phyloP scores from a whole-genome alignment of 23 red algal genomes.

The Chondrus crispus region DNA sequence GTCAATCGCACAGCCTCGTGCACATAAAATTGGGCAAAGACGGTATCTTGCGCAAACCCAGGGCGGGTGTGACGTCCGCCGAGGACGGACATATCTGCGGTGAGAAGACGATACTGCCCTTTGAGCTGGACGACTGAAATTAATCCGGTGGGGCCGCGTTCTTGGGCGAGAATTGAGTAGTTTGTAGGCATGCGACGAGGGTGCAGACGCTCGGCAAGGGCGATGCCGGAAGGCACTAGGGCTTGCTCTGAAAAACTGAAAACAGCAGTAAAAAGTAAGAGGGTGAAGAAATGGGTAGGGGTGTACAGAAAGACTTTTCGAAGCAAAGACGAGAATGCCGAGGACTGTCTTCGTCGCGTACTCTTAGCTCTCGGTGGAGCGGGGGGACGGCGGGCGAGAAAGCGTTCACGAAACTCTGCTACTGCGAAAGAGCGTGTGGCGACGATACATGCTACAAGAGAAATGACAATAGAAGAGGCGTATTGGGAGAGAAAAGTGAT shows the following conservation, averaged over 20 bases:
- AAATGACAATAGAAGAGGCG: background rate
- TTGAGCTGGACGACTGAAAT: constrained; percentile 40
- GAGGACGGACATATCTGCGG: constrained; percentile 47
- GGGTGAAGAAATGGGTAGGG: background rate
- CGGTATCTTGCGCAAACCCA: constrained; percentile 11
- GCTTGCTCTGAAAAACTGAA: background rate
- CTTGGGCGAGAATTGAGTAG: constrained; percentile 27
- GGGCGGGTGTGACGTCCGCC: constrained; percentile 23
- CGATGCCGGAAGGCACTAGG: background rate
- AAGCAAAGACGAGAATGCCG: background rate
- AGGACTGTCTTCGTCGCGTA: background rate
- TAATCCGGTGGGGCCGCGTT: constrained; percentile 42
- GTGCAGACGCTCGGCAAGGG: background rate
- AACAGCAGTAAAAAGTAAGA: background rate
- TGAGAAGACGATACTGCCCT: constrained; percentile 2
- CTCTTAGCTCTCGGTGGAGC: background rate
- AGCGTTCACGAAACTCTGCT: background rate
- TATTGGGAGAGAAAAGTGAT: background rate
- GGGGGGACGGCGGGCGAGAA: background rate
- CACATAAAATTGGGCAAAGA: constrained; percentile 65
- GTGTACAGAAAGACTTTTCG: background rate
- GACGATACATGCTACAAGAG: background rate
- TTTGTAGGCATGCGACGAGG: constrained; percentile 12
- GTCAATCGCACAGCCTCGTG: constrained; percentile 56
- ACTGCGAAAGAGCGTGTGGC: background rate